Evolutionary conservation across 129 eudicot species (phyloP), one percentile per base, ranked within the genome.

Genomic region (Artemisia argyi): DNA sequence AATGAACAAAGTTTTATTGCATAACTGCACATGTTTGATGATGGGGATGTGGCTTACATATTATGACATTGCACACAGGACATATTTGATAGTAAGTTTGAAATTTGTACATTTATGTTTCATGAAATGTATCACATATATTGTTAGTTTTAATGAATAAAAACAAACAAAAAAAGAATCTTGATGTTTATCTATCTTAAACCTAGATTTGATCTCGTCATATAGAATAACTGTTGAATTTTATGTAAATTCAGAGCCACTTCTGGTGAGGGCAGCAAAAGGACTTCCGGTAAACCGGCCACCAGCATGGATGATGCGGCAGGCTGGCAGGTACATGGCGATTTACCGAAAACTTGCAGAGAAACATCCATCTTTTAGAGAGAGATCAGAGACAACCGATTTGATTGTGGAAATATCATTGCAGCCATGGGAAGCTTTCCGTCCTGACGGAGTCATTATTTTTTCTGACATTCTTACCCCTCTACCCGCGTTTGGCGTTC

Each of bases 281-380:
- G 96, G 98, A 60, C 83, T 85, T 9, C 89, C 84, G 12, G 97
- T 93, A 60, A 83, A 80, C 78, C 92, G 98, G 19, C 97, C 96
- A 39, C 98, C 98, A 64, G 98, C 98, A 79, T 93, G 98, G 98
- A 93, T 93, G 97, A 93, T 93, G 97, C 98, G 98, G 70, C 98
- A 93, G 76, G 98, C 96, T 0, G 98, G 98, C 79, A 85, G 98
- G 84, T 93, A 93, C 60, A 93, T 93, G 98, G 97, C 97, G 22
- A 81, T 90, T 74, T 93, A 93, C 85, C 77, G 90, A 88, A 89
- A 90, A 85, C 96, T 93, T 84, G 97, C 98, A 30, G 87, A 89
- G 87, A 93, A 93, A 82, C 75, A 93, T 56, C 98, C 98, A 61
- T 89, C 98, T 83, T 93, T 93, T 82, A 82, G 97, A 75, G 91